phyloP scores from a whole-genome alignment of 306 rosid genomes.

The Glycine latifolia region DNA sequence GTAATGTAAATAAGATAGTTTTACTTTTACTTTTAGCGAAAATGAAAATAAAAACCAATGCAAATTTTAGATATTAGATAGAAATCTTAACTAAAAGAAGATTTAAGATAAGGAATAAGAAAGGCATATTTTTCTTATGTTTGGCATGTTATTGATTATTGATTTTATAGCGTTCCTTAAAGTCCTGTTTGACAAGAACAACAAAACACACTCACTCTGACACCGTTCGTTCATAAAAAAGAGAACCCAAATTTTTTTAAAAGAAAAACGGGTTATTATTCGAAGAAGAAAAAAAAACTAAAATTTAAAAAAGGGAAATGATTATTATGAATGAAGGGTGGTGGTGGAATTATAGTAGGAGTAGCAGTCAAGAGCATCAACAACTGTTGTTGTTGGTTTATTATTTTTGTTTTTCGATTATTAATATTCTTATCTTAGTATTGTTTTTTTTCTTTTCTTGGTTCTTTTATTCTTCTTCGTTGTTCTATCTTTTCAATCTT shows the following conservation, averaged over 20 bases:
- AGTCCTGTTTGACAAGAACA: conserved; percentile 56
- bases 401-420: conserved; percentile 54
- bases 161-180: conserved; percentile 33
- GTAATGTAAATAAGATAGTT: neutral
- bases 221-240: conserved; percentile 56
- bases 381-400: conserved; percentile 57
- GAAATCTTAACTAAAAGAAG: neutral
- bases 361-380: conserved; percentile 51
- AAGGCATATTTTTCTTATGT: conserved; percentile 22
- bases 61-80: conserved; percentile 26
- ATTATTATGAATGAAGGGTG: conserved; percentile 68
- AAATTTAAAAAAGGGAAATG: conserved; percentile 49
- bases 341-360: conserved; percentile 64
- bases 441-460: conserved; percentile 28
- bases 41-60: neutral
- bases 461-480: conserved; percentile 53
- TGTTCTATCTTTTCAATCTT: conserved; percentile 48
- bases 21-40: conserved; percentile 16
- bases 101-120: neutral
- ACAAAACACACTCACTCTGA: conserved; percentile 38
- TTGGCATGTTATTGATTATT: conserved; percentile 33
- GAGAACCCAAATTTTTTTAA: conserved; percentile 1
- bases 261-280: conserved; percentile 44
- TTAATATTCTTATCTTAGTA: conserved; percentile 36
- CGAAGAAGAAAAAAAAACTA: conserved; percentile 16